These are phyloP conservation scores for Ogataea ganodermae DNA, from an alignment of 805 yeast genomes.

Conservation along the genomic window DNA sequence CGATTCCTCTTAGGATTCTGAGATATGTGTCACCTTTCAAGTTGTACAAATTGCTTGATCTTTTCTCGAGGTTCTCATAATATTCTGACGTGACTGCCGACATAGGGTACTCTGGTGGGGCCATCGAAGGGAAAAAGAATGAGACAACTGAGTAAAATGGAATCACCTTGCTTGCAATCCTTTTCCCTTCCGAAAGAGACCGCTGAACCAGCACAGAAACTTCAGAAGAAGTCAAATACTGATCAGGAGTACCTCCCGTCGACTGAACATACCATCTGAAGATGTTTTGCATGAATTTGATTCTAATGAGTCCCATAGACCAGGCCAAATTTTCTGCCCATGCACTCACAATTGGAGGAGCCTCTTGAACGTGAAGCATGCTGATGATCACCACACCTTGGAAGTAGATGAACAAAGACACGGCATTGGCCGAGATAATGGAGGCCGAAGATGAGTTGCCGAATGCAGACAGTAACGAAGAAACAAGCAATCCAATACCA, in stretches of 20 bases:
- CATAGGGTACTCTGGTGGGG: background rate
- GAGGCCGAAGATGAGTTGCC: constrained; percentile 91
- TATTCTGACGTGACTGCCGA: background rate
- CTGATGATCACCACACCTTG: constrained; percentile 83
- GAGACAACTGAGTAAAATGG: constrained; percentile 23
- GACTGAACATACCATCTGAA: constrained; percentile 84
- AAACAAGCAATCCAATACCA: constrained; percentile 79
- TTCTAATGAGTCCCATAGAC: constrained; percentile 89
- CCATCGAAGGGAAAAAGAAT: constrained; percentile 23
- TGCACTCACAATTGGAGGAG: constrained; percentile 90
- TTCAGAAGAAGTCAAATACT: constrained; percentile 61
- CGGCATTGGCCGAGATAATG: constrained; percentile 83
- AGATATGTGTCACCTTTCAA: constrained; percentile 58
- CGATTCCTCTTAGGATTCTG: constrained; percentile 80
- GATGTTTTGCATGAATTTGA: constrained; percentile 79
- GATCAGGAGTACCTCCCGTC: constrained; percentile 85
- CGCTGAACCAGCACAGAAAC: constrained; percentile 76
- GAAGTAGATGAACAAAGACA: constrained; percentile 81
- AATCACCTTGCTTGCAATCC: constrained; percentile 13
- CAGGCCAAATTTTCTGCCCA: constrained; percentile 93
- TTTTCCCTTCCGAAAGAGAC: constrained; percentile 39
- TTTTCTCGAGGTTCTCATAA: constrained; percentile 16
- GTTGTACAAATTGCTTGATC: constrained; percentile 33
- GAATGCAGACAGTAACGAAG: constrained; percentile 80
- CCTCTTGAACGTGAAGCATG: constrained; percentile 81